These are phyloP conservation scores for Trichosporon inkin DNA, from an alignment of 1,284 basidiomycete species.

Conservation along the genomic window DNA sequence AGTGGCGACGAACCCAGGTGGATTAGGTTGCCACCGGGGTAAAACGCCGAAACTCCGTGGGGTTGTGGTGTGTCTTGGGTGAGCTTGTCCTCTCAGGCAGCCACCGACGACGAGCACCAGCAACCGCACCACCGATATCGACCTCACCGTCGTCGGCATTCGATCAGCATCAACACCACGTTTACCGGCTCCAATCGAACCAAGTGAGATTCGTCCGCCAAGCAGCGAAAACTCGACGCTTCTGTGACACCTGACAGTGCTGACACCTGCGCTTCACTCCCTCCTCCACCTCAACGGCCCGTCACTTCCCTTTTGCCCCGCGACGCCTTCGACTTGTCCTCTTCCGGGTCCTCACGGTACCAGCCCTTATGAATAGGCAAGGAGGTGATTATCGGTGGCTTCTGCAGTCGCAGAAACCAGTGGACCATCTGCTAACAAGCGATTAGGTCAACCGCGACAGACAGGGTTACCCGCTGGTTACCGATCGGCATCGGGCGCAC, in stretches of 20 bases:
- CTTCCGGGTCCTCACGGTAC: neutral
- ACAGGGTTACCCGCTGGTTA: slow-evolving; percentile 17
- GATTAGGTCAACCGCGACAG: slow-evolving; percentile 20
- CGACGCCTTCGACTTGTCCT: neutral
- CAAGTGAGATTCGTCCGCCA: slow-evolving; percentile 9
- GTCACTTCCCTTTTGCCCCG: neutral
- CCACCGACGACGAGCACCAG: slow-evolving; percentile 6
- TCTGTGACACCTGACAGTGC: neutral
- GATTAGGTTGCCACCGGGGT: neutral
- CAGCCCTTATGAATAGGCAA: slow-evolving; percentile 24
- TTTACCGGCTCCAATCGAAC: neutral
- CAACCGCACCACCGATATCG: slow-evolving; percentile 4
- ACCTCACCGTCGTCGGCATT: slow-evolving; percentile 3
- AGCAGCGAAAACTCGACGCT: slow-evolving; percentile 1
- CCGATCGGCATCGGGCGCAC: slow-evolving; percentile 17
- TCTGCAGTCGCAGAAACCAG: neutral
- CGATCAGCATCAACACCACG: slow-evolving; percentile 7
- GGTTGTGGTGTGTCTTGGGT: neutral
- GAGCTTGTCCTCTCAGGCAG: slow-evolving; percentile 6
- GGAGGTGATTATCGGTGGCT: slow-evolving; percentile 13
- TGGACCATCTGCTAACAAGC: slow-evolving; percentile 6
- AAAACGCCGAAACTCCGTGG: slow-evolving; percentile 7
- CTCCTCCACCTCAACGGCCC: neutral
- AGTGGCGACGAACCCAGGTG: neutral
- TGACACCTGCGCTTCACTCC: slow-evolving; percentile 3